Base-by-base conservation (phyloP, 75 land plant species). In the Sequoiadendron giganteum region DNA sequence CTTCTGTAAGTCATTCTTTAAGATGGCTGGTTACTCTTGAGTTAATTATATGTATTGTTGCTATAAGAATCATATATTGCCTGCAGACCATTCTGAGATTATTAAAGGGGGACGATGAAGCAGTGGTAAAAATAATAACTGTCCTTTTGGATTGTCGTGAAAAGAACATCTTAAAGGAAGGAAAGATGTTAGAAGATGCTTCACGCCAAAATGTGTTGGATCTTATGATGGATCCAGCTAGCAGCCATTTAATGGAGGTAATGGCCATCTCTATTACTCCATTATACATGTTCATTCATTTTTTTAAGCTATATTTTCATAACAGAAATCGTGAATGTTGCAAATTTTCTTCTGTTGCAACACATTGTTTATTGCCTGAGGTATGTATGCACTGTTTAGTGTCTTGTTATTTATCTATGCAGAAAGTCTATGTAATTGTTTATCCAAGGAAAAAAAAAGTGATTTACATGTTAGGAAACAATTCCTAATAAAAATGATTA, bases 231-330 rank as follows among this genome's bases (percentile, higher is more conserved):
- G 94, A 97, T 86, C 90, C 91, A 82, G 91, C 94, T 88, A 92
- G 91, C 80, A 97, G 99, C 89, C 99, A 95, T 93, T 85, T 98
- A 61, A 93, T 98, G 95, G 99, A 98, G 96, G 99, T 94, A 78
- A 78, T 36, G 38, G 52, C 58, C n/a, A 19, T 36, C 47, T 36
- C 54, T 79, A 47, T 14, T 36, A 3, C 73, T 48, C 18, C 54
- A 56, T 86, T 25, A 19, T 15, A 34, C 8, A 13, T 2, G 77
- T 32, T 73, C 72, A 73, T 73, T 73, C 77, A 73, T 32, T 73
- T 73, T 73, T 34, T 3, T 73, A 34, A 34, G 38, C 11, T 32
- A 73, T 34, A 32, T 13, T 32, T 73, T 73, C 15, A 34, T 73
- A 73, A 73, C 38, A 73, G 38, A 73, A 73, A 73, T 32, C 77